These are phyloP conservation scores for Candida ovalis DNA, from an alignment of 805 yeast genomes.

Conservation along the genomic window DNA sequence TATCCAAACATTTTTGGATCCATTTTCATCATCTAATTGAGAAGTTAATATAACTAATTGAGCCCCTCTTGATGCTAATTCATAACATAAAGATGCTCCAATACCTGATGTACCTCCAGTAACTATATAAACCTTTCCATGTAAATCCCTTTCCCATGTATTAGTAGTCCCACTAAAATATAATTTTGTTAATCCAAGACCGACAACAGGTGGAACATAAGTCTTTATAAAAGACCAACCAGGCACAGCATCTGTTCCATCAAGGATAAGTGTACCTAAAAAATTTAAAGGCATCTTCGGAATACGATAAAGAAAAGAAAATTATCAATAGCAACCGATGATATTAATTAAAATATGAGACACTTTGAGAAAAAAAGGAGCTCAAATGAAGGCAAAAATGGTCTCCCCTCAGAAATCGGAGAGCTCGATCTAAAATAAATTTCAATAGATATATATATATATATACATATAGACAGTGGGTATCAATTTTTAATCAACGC, in stretches of 20 bases:
- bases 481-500: too few species aligned
- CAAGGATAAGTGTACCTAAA: conserved; percentile 58
- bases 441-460: too few species aligned
- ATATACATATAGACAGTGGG: too few species aligned
- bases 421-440: neutral
- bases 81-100: conserved; percentile 72
- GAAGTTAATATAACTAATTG: conserved; percentile 74
- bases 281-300: conserved; percentile 86
- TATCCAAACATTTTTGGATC: conserved; percentile 52
- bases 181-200: conserved; percentile 52
- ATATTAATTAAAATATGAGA: neutral
- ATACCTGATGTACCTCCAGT: conserved; percentile 96
- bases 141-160: conserved; percentile 90
- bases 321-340: neutral
- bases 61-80: conserved; percentile 80
- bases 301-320: too few species aligned
- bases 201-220: conserved; percentile 53
- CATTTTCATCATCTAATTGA: conserved; percentile 46
- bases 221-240: conserved; percentile 58
- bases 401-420: neutral
- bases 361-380: neutral
- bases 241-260: conserved; percentile 76
- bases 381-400: neutral
- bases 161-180: conserved; percentile 78
- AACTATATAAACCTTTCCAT: conserved; percentile 78